Conservation (phyloP, 1,284 basidiomycete genomes). For the Malassezia yamatoensis region DNA sequence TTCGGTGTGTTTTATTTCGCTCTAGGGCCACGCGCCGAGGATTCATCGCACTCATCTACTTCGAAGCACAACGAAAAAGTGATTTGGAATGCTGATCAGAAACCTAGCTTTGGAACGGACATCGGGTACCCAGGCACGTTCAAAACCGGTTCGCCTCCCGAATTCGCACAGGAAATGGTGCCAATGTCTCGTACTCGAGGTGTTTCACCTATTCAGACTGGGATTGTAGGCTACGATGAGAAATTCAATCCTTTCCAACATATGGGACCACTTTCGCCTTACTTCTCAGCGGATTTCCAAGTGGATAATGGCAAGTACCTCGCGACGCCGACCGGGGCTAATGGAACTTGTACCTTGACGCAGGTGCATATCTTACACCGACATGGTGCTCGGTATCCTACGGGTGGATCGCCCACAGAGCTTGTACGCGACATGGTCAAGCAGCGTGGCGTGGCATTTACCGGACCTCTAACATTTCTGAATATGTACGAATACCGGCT, state of each 20-base stretch:
- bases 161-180: slow-evolving; percentile 37
- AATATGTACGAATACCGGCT: slow-evolving; percentile 33
- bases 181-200: slow-evolving; percentile 28
- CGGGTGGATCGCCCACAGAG: slow-evolving; percentile 16
- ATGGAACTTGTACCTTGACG: slow-evolving; percentile 24
- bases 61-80: no score
- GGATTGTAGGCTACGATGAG: slow-evolving; percentile 23
- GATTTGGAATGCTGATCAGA: slow-evolving; percentile 22
- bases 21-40: slow-evolving; percentile 22
- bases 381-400: slow-evolving; percentile 43
- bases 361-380: slow-evolving; percentile 45
- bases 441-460: slow-evolving; percentile 16
- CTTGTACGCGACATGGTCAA: slow-evolving; percentile 1
- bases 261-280: slow-evolving; percentile 45
- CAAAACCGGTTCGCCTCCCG: slow-evolving; percentile 26
- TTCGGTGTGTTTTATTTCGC: slow-evolving; percentile 31
- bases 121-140: slow-evolving; percentile 40
- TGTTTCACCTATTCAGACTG: slow-evolving; percentile 33
- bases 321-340: slow-evolving; percentile 19
- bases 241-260: slow-evolving; percentile 38
- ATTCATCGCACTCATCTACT: background rate
- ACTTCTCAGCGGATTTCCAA: slow-evolving; percentile 32
- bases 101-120: slow-evolving; percentile 15
- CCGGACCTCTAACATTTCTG: slow-evolving; percentile 33
- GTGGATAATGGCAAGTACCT: slow-evolving; percentile 33